Base-by-base conservation (phyloP, 75 land plant species). In the Isoetes taiwanensis region DNA sequence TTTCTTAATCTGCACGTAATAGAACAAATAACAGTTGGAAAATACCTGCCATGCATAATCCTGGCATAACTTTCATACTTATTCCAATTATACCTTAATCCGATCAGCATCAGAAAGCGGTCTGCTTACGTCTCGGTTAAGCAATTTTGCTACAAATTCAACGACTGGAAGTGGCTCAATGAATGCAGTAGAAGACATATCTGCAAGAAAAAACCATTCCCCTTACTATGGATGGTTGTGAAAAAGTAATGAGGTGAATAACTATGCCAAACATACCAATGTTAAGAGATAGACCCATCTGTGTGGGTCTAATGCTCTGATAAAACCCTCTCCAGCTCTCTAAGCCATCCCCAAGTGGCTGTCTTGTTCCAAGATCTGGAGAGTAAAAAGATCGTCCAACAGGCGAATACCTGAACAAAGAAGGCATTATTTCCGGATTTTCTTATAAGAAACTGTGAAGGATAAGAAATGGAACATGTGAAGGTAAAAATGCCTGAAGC, bases 291-390 rank as follows among this genome's bases (percentile, higher is more conserved):
- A 91, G 65, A 2, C 97, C 97, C 97, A 91, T 91, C 54, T 91
- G 97, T 21, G 97, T 91, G 5, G 97, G 97, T 1, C 97, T 73
- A 26, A 91, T 87, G 42, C 97, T 91, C 58, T 91, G 97, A 53
- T 91, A 91, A 65, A 88, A 91, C 26, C 97, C 97, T 30, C 96
- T 71, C 97, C 97, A 91, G 52, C 97, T 84, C 62, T 91, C 97
- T 33, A 91, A 59, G 3, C 97, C 97, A 29, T 88, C 97, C 27
- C 97, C 97, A 52, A 91, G 66, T 24, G 82, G 52, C 61, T 81
- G 73, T 41, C 77, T 70, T 32, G 76, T 68, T 2, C 96, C 95
- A 1, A 88, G 57, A 60, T 81, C 63, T 61, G 97, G 96, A 3
- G 97, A 91, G 57, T 81, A 91, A 48, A 91, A 91, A 40, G 97